Evolutionary conservation across 768 basidiomycete species (phyloP), one percentile per base, ranked within the genome.

Genomic region (Leccinum incarnatum): DNA sequence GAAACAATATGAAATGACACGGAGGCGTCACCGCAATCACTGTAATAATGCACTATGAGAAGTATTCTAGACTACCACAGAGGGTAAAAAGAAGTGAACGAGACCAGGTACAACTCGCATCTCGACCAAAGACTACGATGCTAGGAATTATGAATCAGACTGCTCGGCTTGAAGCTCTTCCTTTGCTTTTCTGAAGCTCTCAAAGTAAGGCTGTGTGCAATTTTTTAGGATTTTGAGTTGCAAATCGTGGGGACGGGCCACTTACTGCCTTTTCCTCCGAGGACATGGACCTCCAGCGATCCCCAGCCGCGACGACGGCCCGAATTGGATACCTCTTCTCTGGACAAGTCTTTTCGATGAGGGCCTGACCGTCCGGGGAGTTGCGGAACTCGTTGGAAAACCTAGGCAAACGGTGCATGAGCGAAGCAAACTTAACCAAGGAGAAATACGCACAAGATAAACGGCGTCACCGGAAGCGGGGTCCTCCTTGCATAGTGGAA

Each of bases 241-340:
- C 5, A 36, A 0, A 53, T 7, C 15, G 40, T 12, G 5, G 29
- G 42, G 29, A 54, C 10, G 2, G 11, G 17, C 2, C 25, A 58
- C 68, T 32, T 37, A 75, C 76, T 8, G 65, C 62, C 59, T 73
- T 76, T 55, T 75, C 74, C n/a, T 64, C 66, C 2, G 48, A 12
- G 7, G 72, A 65, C 71, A 78, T 62, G 27, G 63, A 62, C 15
- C 58, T 65, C 76, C 76, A 77, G 14, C 62, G 66, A 5, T 40
- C 54, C 15, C 37, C 76, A 21, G 68, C 69, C 14, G 59, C 61
- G 32, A 60, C 12, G 3, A 60, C 30, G 11, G 59, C 48, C 4
- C 63, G 62, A 45, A 65, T 23, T 0, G 17, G 0, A 14, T 48
- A 36, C 1, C 3, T 57, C 37, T 57, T 58, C 5, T 55, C 59